Evolutionary conservation across 2,329 filamentous ascomycete species (phyloP).

Genomic region (Acrodontium crateriforme): DNA sequence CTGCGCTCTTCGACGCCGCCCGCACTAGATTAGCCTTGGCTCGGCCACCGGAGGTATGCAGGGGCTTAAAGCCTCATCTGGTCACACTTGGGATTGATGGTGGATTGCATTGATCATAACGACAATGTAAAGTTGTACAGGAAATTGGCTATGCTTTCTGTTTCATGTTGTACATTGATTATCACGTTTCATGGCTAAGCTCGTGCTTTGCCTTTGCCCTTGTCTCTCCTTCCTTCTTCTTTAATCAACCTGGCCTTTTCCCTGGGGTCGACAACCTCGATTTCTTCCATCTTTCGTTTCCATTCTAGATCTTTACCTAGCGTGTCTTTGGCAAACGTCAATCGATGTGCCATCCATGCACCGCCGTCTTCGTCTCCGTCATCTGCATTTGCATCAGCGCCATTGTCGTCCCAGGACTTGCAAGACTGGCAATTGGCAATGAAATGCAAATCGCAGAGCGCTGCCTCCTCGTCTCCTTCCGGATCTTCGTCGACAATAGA

Average conservation of each 20-base stretch:
- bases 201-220: constrained; percentile 9
- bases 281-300: constrained; percentile 77
- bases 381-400: constrained; percentile 32
- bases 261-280: constrained; percentile 66
- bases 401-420: constrained; percentile 64
- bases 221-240: constrained; percentile 13
- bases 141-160: no score
- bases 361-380: constrained; percentile 34
- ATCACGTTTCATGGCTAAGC: no score
- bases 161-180: no score
- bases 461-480: constrained; percentile 55
- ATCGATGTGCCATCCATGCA: constrained; percentile 73
- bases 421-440: constrained; percentile 93
- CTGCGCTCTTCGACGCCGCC: no score
- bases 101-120: no score
- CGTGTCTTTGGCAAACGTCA: constrained; percentile 79
- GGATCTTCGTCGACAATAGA: constrained; percentile 30
- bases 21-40: no score
- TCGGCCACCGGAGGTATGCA: no score
- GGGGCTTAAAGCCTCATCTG: no score
- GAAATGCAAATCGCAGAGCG: constrained; percentile 85
- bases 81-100: no score
- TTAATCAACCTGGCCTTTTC: constrained; percentile 18
- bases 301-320: constrained; percentile 83
- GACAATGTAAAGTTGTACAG: no score